Conservation (phyloP, 768 basidiomycete species). For the Leccinellum albellum region DNA sequence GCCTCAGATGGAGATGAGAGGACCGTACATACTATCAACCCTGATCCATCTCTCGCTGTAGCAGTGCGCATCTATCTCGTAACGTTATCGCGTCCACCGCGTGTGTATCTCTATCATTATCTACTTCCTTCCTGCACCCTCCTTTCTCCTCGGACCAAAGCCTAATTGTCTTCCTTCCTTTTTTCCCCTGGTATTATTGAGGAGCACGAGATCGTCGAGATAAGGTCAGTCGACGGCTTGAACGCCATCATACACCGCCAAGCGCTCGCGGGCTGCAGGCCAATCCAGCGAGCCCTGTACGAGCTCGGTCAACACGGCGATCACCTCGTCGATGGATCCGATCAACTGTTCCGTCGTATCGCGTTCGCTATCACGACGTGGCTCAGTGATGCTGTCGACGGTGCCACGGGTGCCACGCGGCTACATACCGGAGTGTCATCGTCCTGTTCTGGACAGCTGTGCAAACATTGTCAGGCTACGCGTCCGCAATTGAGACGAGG, state of each 20-base stretch:
- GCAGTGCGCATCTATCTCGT: neutral
- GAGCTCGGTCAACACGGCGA: constrained; percentile 73
- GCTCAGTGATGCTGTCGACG: constrained; percentile 1
- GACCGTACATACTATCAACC: neutral
- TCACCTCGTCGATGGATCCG: constrained; percentile 85
- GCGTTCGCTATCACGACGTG: constrained; percentile 60
- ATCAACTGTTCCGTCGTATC: constrained; percentile 94
- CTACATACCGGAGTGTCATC: constrained; percentile 83
- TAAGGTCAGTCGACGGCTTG: constrained; percentile 64
- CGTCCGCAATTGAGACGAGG: accelerated
- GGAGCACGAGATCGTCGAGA: neutral
- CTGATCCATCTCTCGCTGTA: neutral
- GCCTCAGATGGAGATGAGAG: neutral
- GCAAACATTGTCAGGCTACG: neutral
- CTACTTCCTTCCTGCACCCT: neutral
- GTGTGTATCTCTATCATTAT: neutral
- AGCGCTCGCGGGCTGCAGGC: constrained; percentile 64
- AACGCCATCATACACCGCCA: constrained; percentile 83
- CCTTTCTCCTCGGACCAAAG: constrained; percentile 17
- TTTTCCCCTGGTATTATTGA: neutral
- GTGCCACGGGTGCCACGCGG: neutral
- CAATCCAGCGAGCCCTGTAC: constrained; percentile 74
- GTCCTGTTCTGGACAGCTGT: constrained; percentile 88
- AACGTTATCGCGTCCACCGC: neutral
- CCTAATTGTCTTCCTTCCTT: neutral